A percentile compares a stretch with the other conserved stretches of the same genome.
Conservation (phyloP, 1,284 basidiomycete species). For the Phlebopus sp. region DNA sequence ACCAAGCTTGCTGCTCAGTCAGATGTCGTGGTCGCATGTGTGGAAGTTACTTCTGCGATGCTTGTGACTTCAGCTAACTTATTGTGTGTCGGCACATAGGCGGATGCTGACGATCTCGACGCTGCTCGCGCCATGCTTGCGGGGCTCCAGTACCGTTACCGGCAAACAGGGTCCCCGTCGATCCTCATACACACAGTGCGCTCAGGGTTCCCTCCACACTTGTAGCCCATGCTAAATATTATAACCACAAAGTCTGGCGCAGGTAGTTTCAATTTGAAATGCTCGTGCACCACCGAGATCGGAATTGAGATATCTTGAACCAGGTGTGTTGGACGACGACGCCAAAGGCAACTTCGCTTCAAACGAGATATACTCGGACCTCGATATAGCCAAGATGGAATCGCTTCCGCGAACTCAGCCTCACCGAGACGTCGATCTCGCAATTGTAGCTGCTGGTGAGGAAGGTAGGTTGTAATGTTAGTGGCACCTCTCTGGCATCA, state of each 20-base stretch:
- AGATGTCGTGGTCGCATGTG: conserved; percentile 48
- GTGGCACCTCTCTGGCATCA: not conserved
- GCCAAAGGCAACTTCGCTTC: conserved; percentile 31
- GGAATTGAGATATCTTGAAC: conserved; percentile 1
- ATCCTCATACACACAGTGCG: conserved; percentile 33
- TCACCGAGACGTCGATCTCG: conserved; percentile 33
- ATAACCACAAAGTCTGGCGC: conserved; percentile 34
- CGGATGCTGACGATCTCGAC: conserved; percentile 19
- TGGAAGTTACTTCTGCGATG: conserved; percentile 21
- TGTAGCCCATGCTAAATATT: not conserved
- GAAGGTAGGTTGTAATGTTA: conserved; percentile 22
- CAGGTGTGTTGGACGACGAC: conserved; percentile 30
- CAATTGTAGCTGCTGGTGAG: conserved; percentile 30
- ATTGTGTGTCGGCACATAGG: conserved; percentile 4
- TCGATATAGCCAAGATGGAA: conserved; percentile 34
- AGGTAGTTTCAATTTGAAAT: conserved; percentile 13
- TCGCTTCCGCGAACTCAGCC: conserved; percentile 31
- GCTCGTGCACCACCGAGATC: not conserved
- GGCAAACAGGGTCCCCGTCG: conserved; percentile 18
- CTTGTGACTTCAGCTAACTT: not conserved
- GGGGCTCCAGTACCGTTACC: conserved; percentile 23
- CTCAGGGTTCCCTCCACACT: not conserved
- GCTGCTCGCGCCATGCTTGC: conserved; percentile 21
- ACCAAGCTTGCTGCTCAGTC: conserved; percentile 39
- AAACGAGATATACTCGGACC: conserved; percentile 36